Conservation (phyloP, 1,139 yeast species). For the Scheffersomyces segobiensis region DNA sequence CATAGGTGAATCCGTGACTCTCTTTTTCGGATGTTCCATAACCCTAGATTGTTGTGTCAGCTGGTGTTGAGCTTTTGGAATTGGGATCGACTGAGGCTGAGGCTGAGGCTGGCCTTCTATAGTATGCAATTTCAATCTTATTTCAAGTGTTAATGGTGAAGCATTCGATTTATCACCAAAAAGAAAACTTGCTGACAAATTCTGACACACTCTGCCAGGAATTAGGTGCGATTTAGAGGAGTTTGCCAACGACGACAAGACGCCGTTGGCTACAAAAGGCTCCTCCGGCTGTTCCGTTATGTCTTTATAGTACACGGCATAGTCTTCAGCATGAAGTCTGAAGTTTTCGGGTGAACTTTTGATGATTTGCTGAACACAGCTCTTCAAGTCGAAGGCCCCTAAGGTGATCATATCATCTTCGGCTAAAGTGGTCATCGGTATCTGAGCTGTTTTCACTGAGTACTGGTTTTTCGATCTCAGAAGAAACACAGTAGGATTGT, state of each 20-base stretch:
- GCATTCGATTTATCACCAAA: slow-evolving; percentile 44
- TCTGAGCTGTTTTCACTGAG: slow-evolving; percentile 49
- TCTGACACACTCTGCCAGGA: slow-evolving; percentile 74
- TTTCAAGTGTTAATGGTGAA: slow-evolving; percentile 62
- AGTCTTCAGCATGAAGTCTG: slow-evolving; percentile 50
- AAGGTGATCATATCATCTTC: slow-evolving; percentile 41
- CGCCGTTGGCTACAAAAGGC: slow-evolving; percentile 74
- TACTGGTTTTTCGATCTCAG: slow-evolving; percentile 51
- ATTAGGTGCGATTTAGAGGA: slow-evolving; percentile 39
- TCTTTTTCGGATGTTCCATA: slow-evolving; percentile 6
- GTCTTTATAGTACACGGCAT: slow-evolving; percentile 71
- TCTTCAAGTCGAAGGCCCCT: slow-evolving; percentile 58
- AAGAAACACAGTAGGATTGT: slow-evolving; percentile 55
- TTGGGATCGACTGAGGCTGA: slow-evolving; percentile 14
- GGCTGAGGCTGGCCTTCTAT: slow-evolving; percentile 21
- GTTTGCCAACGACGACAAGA: slow-evolving; percentile 47
- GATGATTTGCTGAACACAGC: slow-evolving; percentile 52
- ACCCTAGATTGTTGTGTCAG: slow-evolving; percentile 6
- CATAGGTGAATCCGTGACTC: slow-evolving; percentile 7
- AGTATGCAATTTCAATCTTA: slow-evolving; percentile 58
- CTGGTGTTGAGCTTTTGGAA: slow-evolving; percentile 7
- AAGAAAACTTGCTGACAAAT: slow-evolving; percentile 54
- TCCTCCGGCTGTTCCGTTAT: slow-evolving; percentile 71
- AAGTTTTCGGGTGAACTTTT: slow-evolving; percentile 61
- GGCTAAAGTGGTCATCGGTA: slow-evolving; percentile 32